A percentile compares a stretch with the other conserved stretches of the same genome.
Conservation (phyloP, 345 rosid species). For the Litchi chinensis region DNA sequence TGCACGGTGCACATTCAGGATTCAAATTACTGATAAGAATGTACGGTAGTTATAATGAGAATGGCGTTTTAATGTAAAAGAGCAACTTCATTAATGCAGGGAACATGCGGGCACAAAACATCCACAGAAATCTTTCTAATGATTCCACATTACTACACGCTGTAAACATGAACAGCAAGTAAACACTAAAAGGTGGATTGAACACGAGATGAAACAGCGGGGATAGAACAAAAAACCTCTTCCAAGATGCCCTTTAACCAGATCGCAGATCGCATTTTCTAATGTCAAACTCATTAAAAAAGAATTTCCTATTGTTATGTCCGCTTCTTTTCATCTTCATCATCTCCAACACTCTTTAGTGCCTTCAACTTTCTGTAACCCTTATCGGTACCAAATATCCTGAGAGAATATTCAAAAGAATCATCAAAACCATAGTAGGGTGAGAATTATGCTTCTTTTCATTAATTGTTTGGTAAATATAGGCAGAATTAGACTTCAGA, state of each 20-base stretch:
- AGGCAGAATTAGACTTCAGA: background rate
- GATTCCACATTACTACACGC: slow-evolving; percentile 30
- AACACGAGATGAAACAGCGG: slow-evolving; percentile 29
- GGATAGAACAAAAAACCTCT: slow-evolving; percentile 32
- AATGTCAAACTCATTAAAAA: slow-evolving; percentile 26
- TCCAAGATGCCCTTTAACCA: slow-evolving; percentile 12
- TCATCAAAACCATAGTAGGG: background rate
- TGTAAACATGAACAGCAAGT: slow-evolving; percentile 26
- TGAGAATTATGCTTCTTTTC: background rate
- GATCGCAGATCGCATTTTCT: slow-evolving; percentile 30
- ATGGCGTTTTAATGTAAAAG: background rate
- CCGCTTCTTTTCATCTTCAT: slow-evolving; percentile 41
- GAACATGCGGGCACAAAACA: slow-evolving; percentile 18
- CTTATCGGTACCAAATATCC: slow-evolving; percentile 94
- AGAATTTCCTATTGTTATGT: slow-evolving; percentile 28
- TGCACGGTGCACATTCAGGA: background rate
- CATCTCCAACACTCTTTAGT: slow-evolving; percentile 44
- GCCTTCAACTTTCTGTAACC: slow-evolving; percentile 90
- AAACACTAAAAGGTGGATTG: slow-evolving; percentile 28
- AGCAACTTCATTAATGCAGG: slow-evolving; percentile 32
- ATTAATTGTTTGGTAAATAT: background rate
- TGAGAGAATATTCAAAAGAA: slow-evolving; percentile 29
- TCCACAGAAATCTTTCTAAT: slow-evolving; percentile 26
- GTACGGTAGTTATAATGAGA: background rate
- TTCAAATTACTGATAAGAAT: background rate